These are phyloP conservation scores for Trametes polyzona DNA, from an alignment of 1,284 basidiomycete genomes.

Conservation along the genomic window DNA sequence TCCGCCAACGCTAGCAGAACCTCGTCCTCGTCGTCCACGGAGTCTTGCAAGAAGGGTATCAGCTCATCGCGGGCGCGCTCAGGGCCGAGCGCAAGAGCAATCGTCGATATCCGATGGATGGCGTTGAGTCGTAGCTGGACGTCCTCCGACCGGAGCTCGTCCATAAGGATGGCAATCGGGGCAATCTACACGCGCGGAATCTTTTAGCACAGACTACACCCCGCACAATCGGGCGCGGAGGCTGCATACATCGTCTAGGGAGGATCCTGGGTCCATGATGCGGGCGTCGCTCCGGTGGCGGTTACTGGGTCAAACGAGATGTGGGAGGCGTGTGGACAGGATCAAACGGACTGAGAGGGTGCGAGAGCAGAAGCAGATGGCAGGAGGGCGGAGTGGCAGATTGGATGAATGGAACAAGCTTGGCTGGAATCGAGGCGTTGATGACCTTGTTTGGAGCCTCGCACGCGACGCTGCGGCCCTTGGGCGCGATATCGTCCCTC, in stretches of 20 bases:
- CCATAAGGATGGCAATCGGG: conserved; percentile 89
- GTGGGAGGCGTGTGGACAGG: not conserved
- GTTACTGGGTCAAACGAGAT: not conserved
- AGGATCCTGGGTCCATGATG: conserved; percentile 24
- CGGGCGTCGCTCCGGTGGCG: not conserved
- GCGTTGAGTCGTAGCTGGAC: conserved; percentile 94
- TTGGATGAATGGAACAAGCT: conserved; percentile 25
- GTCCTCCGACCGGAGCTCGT: conserved; percentile 95
- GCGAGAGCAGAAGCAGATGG: not conserved
- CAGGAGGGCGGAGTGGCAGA: conserved; percentile 3
- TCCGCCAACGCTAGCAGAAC: conserved; percentile 96
- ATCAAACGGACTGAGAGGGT: conserved; percentile 1
- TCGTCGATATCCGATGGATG: conserved; percentile 97
- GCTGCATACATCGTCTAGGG: conserved; percentile 21
- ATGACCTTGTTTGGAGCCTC: conserved; percentile 31
- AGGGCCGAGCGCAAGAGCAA: conserved; percentile 95
- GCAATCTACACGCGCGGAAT: conserved; percentile 57
- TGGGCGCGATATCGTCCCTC: conserved; percentile 4
- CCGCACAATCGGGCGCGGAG: not conserved
- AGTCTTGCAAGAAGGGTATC: conserved; percentile 96
- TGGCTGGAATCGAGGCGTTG: conserved; percentile 26
- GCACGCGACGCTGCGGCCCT: conserved; percentile 1
- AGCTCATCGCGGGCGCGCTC: conserved; percentile 96
- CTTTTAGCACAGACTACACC: not conserved
- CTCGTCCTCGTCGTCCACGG: conserved; percentile 99